Evolutionary conservation across 495 filamentous ascomycete genomes (phyloP).

Genomic region (Astrothelium subdiscretum): DNA sequence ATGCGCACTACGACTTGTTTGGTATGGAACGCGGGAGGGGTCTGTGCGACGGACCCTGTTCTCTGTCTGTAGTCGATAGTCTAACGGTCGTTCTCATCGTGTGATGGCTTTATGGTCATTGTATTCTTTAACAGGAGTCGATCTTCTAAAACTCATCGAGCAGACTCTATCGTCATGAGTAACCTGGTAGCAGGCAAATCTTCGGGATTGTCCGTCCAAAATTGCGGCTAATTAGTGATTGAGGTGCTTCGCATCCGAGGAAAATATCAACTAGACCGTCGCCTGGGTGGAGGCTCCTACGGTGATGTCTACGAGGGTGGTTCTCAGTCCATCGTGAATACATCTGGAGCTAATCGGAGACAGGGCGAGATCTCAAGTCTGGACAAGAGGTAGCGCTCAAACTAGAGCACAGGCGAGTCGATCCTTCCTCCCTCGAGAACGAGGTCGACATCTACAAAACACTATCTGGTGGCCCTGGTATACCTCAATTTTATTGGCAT

Average conservation of each 20-base stretch:
- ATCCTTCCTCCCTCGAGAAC: slow-evolving; percentile 12
- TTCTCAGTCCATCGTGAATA: background rate
- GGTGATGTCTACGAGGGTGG: slow-evolving; percentile 21
- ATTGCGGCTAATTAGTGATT: background rate
- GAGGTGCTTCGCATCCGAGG: slow-evolving; percentile 1
- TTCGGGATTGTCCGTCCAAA: background rate
- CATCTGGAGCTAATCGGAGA: background rate
- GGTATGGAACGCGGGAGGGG: background rate
- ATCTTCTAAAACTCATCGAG: background rate
- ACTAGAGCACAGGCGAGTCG: slow-evolving; percentile 17
- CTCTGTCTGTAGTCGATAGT: background rate
- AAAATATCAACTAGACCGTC: slow-evolving; percentile 20
- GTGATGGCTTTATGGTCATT: background rate
- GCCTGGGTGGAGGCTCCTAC: slow-evolving; percentile 25
- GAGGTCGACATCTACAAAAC: slow-evolving; percentile 21
- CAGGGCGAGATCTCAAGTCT: slow-evolving; percentile 24
- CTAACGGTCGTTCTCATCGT: background rate
- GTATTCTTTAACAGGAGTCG: background rate
- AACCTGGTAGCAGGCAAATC: background rate
- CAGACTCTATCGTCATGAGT: background rate
- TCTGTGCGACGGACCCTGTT: background rate
- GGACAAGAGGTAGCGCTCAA: slow-evolving; percentile 29
- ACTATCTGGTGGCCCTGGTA: slow-evolving; percentile 21
- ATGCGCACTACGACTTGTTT: background rate
- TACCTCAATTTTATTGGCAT: slow-evolving; percentile 23